phyloP scores from a whole-genome alignment of 345 rosid genomes.

The Boechera stricta region DNA sequence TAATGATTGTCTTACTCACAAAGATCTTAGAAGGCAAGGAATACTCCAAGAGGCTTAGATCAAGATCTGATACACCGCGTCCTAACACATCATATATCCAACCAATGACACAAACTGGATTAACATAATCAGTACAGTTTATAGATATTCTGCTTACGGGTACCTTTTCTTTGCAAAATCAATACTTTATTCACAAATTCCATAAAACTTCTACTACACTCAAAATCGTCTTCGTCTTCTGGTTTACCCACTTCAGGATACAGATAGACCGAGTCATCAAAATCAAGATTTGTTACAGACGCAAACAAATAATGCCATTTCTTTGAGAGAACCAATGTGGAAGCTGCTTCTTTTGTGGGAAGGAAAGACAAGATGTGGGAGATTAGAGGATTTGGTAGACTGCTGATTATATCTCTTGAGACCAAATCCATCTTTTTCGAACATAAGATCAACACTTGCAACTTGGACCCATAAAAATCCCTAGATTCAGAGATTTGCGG shows the following conservation, averaged over 20 bases:
- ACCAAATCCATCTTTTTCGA: constrained; percentile 3
- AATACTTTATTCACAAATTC: constrained; percentile 20
- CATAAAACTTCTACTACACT: not conserved
- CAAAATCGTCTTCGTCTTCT: not conserved
- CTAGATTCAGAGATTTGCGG: not conserved
- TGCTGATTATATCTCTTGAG: constrained; percentile 21
- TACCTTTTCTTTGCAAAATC: constrained; percentile 10
- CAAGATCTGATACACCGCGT: constrained; percentile 30
- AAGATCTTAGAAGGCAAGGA: constrained; percentile 13
- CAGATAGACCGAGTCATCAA: not conserved
- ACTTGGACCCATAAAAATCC: not conserved
- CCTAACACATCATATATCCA: constrained; percentile 24
- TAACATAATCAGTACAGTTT: not conserved
- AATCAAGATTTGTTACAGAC: constrained; percentile 23
- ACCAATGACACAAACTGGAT: not conserved
- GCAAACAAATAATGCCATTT: constrained; percentile 29
- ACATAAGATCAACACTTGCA: not conserved
- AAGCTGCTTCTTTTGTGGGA: constrained; percentile 31
- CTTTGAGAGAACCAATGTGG: constrained; percentile 26
- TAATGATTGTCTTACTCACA: constrained; percentile 21
- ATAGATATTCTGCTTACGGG: constrained; percentile 7
- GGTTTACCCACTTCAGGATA: not conserved
- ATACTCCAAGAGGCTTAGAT: constrained; percentile 12
- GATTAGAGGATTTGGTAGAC: constrained; percentile 21
- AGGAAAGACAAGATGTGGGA: constrained; percentile 32